Evolutionary conservation across 371 early-diverging fungal genomes (phyloP).

Genomic region (Umbelopsis sp.): DNA sequence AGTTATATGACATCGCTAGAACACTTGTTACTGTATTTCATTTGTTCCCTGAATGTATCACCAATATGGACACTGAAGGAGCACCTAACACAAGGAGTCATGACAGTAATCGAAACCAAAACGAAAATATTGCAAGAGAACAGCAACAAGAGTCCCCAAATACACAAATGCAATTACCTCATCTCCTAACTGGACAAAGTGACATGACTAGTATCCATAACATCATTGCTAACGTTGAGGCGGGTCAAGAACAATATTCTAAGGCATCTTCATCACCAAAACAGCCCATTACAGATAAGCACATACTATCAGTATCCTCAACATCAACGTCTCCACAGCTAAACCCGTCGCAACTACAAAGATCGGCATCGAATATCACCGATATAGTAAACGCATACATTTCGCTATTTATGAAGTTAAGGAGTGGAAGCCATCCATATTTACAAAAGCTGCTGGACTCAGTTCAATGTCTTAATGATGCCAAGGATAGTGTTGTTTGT

Average conservation of each 20-base stretch:
- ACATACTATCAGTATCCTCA: not conserved
- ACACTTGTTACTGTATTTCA: constrained; percentile 14
- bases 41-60: not conserved
- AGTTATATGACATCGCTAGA: constrained; percentile 13
- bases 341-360: not conserved
- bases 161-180: not conserved
- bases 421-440: constrained; percentile 3
- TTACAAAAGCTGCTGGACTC: constrained; percentile 2
- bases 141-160: not conserved
- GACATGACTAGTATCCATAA: not conserved
- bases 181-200: not conserved
- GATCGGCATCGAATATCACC: not conserved
- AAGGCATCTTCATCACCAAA: not conserved
- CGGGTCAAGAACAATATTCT: not conserved
- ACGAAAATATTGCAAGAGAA: not conserved
- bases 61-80: not conserved
- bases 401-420: not conserved
- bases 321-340: not conserved
- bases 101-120: not conserved
- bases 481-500: not conserved
- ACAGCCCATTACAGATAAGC: not conserved
- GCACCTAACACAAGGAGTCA: not conserved
- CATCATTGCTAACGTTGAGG: not conserved
- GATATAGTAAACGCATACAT: not conserved
- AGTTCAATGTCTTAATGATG: not conserved